Conservation (phyloP, 345 rosid genomes). For the Luvunga scandens region DNA sequence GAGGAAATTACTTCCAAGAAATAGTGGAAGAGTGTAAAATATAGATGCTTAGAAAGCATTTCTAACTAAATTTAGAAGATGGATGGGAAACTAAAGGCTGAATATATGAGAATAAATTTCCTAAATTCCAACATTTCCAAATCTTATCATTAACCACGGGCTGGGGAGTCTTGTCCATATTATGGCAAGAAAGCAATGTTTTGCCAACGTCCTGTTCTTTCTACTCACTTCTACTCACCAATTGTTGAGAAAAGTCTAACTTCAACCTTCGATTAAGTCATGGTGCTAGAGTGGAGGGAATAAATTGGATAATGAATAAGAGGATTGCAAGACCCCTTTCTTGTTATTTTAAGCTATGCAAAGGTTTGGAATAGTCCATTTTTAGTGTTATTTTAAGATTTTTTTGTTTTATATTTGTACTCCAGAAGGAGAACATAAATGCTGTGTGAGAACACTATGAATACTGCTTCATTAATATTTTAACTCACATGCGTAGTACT, state of each 20-base stretch:
- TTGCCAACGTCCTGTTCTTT: background rate
- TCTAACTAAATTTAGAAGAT: background rate
- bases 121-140: background rate
- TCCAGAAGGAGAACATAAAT: background rate
- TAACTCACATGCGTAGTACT: background rate
- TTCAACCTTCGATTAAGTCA: background rate
- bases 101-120: background rate
- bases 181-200: background rate
- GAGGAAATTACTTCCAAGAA: background rate
- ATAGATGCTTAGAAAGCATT: background rate
- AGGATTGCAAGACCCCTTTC: background rate
- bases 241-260: background rate
- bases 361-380: background rate
- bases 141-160: background rate
- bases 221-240: too few species aligned
- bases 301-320: background rate
- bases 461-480: background rate
- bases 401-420: background rate
- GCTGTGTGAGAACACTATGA: background rate
- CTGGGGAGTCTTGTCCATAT: background rate
- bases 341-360: background rate
- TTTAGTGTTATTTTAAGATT: background rate
- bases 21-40: background rate
- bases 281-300: background rate
- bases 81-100: background rate